Conservation (phyloP, 192 early-diverging fungal genomes). For the Endogone sp. region DNA sequence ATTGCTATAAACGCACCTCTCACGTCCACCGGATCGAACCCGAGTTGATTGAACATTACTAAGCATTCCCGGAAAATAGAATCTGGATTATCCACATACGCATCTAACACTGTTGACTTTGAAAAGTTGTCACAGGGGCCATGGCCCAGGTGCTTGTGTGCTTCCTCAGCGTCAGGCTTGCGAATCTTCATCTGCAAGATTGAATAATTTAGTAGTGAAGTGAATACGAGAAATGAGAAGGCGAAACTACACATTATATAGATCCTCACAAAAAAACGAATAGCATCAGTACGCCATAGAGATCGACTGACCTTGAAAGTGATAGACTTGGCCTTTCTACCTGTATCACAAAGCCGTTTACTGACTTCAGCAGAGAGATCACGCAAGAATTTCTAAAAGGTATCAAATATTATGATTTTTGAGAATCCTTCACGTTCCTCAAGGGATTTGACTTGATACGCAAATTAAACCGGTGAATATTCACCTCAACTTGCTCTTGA, state of each 20-base stretch:
- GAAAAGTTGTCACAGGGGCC: slow-evolving; percentile 60
- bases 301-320: slow-evolving; percentile 53
- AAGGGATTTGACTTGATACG: not conserved
- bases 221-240: too few relatives aligned
- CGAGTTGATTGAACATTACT: slow-evolving; percentile 32
- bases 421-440: not conserved
- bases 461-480: not conserved
- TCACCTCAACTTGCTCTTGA: slow-evolving; percentile 53
- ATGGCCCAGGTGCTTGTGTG: slow-evolving; percentile 61
- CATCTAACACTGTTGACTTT: slow-evolving; percentile 41
- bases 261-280: too few relatives aligned
- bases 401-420: not conserved
- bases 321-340: slow-evolving; percentile 53
- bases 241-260: too few relatives aligned
- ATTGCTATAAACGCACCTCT: slow-evolving; percentile 22
- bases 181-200: slow-evolving; percentile 53
- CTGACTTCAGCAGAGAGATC: slow-evolving; percentile 63
- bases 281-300: too few relatives aligned
- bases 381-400: slow-evolving; percentile 70
- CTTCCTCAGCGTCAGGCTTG: slow-evolving; percentile 40
- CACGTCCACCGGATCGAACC: slow-evolving; percentile 36
- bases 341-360: slow-evolving; percentile 50
- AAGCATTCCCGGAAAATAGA: slow-evolving; percentile 30
- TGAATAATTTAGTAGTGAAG: not conserved
- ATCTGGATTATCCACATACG: slow-evolving; percentile 43